These are phyloP conservation scores for Arthrobotrys iridis DNA, from an alignment of 2,329 filamentous ascomycete species.

Conservation along the genomic window DNA sequence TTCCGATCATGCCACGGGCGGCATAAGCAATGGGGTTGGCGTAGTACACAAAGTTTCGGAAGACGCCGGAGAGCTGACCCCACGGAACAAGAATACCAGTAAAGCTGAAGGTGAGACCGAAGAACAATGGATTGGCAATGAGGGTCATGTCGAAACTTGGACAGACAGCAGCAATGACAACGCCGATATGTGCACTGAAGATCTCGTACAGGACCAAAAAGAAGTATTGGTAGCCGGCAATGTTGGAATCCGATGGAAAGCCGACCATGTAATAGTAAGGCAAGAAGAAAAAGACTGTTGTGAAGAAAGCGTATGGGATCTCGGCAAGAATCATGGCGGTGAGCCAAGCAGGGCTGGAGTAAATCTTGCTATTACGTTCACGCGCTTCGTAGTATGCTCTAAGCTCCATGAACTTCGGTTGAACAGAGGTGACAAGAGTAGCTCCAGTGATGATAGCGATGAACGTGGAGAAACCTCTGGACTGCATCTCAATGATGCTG, in stretches of 20 bases:
- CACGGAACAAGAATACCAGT: slow-evolving; percentile 81
- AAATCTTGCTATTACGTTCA: slow-evolving; percentile 78
- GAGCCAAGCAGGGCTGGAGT: slow-evolving; percentile 79
- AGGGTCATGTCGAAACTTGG: slow-evolving; percentile 66
- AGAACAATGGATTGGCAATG: slow-evolving; percentile 75
- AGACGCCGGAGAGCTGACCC: slow-evolving; percentile 72
- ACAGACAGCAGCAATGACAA: slow-evolving; percentile 85
- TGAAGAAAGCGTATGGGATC: slow-evolving; percentile 75
- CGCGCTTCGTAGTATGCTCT: slow-evolving; percentile 77
- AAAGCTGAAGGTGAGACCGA: slow-evolving; percentile 79
- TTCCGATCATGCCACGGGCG: slow-evolving; percentile 75
- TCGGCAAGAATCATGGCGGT: slow-evolving; percentile 78
- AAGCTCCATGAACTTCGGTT: slow-evolving; percentile 81
- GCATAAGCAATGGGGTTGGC: slow-evolving; percentile 76
- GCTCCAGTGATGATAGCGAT: slow-evolving; percentile 74
- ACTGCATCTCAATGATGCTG: slow-evolving; percentile 75
- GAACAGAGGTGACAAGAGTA: slow-evolving; percentile 76
- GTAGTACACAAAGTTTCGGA: slow-evolving; percentile 72
- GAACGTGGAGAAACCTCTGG: slow-evolving; percentile 79
- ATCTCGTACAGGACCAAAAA: slow-evolving; percentile 76
- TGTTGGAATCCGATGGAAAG: slow-evolving; percentile 71
- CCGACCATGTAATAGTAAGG: slow-evolving; percentile 82
- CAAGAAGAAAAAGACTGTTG: slow-evolving; percentile 74
- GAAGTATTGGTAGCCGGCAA: slow-evolving; percentile 78
- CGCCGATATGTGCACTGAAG: slow-evolving; percentile 69